A percentile compares a stretch with the other conserved stretches of the same genome.
These are phyloP conservation scores for Lentinula detonsa DNA, from an alignment of 768 basidiomycete genomes.

Conservation along the genomic window DNA sequence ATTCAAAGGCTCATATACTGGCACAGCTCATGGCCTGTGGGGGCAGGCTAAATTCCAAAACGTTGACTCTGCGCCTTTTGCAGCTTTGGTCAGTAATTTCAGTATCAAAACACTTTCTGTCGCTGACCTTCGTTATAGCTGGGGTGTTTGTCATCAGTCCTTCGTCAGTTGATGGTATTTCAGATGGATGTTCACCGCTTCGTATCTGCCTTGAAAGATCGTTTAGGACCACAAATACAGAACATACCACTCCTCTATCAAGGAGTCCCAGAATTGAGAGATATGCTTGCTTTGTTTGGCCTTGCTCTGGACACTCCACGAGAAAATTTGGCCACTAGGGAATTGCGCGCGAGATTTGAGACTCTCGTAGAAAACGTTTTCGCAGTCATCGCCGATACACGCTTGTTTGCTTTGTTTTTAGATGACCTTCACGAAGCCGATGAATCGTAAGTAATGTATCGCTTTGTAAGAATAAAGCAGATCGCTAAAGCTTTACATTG, in stretches of 20 bases:
- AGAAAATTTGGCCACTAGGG: constrained; percentile 49
- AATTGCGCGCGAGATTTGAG: constrained; percentile 67
- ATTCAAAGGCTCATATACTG: background rate
- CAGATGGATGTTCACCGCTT: constrained; percentile 66
- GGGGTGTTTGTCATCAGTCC: constrained; percentile 61
- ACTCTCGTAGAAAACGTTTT: constrained; percentile 67
- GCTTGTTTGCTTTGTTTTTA: constrained; percentile 64
- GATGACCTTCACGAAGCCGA: constrained; percentile 76
- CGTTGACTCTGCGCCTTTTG: constrained; percentile 62
- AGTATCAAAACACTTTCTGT: background rate
- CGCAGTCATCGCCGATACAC: constrained; percentile 59
- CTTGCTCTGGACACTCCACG: constrained; percentile 44
- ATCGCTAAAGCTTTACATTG: background rate
- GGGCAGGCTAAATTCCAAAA: constrained; percentile 71
- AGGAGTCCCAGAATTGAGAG: constrained; percentile 63
- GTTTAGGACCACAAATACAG: constrained; percentile 63
- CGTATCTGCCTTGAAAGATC: constrained; percentile 49
- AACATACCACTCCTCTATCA: constrained; percentile 68
- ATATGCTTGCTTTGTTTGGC: constrained; percentile 52
- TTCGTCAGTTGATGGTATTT: constrained; percentile 71
- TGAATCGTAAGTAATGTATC: constrained; percentile 41
- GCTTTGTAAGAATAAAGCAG: background rate
- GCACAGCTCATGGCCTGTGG: constrained; percentile 62
- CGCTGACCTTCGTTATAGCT: constrained; percentile 33
- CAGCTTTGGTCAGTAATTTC: constrained; percentile 45